Evolutionary conservation across 2,329 filamentous ascomycete genomes (phyloP), one percentile per base, ranked within the genome.

Genomic region (Aspergillus sp.): DNA sequence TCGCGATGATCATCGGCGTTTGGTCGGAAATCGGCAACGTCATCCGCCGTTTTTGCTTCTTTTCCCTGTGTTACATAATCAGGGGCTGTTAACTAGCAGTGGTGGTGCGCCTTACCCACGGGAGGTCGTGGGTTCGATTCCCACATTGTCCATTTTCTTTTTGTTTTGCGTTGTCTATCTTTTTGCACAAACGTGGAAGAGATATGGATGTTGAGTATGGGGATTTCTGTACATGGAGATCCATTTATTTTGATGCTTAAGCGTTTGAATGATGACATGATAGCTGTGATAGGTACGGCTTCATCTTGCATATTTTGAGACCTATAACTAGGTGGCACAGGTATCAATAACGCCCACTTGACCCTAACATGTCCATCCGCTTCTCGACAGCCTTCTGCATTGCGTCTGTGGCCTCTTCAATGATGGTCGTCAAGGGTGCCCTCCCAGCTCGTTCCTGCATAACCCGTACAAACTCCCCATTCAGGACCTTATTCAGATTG

Each of bases 401-500:
- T 34, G 67, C 67, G 52, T 69, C 60, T 19, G 77, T 80, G 8
- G 72, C 74, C 57, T 76, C 69, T 62, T 80, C 78, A 56, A 80
- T 69, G 47, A 79, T 50, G 2, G 69, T 65, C 29, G 77, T 81
- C 54, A 80, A 60, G 0, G 75, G 74, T 32, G 73, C 70, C 50
- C 70, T 72, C 1, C 73, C 75, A 1, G 75, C 75, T 55, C 72
- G 73, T 56, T 74, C 70, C 41, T 61, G 50, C 71, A 72, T 70
- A 51, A 77, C 61, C 47, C 62, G 57, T 49, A 73, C 62, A 64
- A 76, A 73, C 61, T 73, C 63, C 57, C 72, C 64, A 63, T 76
- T 78, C 57, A 81, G 69, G 28, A 78, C 72, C 62, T 79, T 78
- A 56, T 81, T 81, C 41, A 81, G 74, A 61, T 81, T 81, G 36